Evolutionary conservation across 345 rosid genomes (phyloP).

Genomic region (Cardamine chenopodiifolia): DNA sequence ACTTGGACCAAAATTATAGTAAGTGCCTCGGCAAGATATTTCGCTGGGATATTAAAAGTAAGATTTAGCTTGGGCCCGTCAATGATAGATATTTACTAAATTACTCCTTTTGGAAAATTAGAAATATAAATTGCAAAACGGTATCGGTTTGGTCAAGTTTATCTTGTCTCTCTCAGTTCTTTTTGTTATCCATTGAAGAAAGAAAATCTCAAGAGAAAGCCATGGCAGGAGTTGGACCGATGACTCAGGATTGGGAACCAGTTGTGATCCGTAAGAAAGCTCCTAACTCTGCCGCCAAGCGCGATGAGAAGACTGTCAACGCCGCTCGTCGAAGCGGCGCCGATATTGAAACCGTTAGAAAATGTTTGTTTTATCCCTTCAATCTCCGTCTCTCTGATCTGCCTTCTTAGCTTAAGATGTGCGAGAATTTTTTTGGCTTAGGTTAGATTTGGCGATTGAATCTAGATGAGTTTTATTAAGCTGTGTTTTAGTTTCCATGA

Average conservation of each 20-base stretch:
- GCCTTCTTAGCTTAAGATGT: not conserved
- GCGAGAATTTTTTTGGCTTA: too few relatives aligned
- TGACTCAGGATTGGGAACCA: constrained; percentile 88
- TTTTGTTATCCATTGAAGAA: constrained; percentile 18
- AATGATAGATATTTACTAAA: constrained; percentile 3
- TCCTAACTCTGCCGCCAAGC: constrained; percentile 69
- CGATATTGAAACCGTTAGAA: constrained; percentile 68
- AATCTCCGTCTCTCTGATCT: not conserved
- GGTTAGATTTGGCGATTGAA: constrained; percentile 11
- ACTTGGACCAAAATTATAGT: not conserved
- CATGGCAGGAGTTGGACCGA: constrained; percentile 77
- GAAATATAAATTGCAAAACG: constrained; percentile 13
- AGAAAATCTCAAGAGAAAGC: not conserved
- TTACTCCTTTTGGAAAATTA: not conserved
- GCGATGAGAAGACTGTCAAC: constrained; percentile 86
- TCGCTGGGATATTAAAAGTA: too few relatives aligned
- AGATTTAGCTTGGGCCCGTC: constrained; percentile 8
- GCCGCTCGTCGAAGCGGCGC: constrained; percentile 86
- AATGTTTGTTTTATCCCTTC: constrained; percentile 52
- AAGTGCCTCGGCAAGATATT: not conserved
- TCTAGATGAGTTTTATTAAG: not conserved
- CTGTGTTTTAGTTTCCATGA: not conserved
- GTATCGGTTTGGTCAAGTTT: not conserved
- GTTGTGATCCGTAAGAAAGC: constrained; percentile 78
- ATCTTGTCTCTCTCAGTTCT: not conserved